phyloP scores from a whole-genome alignment of 768 basidiomycete genomes.

The Pholiota conissans region DNA sequence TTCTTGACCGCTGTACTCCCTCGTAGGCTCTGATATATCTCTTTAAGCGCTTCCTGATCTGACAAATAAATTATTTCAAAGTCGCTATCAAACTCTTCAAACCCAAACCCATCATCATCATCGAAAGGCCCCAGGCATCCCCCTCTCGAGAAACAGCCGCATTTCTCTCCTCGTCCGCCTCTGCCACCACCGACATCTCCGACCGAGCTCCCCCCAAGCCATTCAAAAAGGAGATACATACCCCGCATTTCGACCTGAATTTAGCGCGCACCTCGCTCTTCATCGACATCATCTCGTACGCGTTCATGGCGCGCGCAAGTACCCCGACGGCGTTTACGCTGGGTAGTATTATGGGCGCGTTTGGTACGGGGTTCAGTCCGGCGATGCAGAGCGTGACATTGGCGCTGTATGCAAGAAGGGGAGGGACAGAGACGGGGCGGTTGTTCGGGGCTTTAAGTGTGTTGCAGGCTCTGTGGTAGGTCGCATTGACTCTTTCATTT shows the following conservation, averaged over 20 bases:
- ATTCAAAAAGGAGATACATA: constrained; percentile 34
- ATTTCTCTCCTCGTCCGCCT: constrained; percentile 30
- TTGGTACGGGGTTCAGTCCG: constrained; percentile 65
- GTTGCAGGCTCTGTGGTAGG: constrained; percentile 64
- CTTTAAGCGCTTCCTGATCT: neutral
- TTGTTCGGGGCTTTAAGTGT: constrained; percentile 84
- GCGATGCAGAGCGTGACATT: constrained; percentile 73
- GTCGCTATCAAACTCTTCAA: constrained; percentile 58
- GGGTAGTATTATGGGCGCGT: constrained; percentile 48
- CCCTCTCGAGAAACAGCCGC: constrained; percentile 27
- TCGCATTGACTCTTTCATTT: too few relatives aligned
- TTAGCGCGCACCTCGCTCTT: constrained; percentile 63
- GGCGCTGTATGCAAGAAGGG: constrained; percentile 55
- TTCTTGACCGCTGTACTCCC: constrained; percentile 62
- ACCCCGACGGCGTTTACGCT: constrained; percentile 51
- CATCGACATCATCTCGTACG: constrained; percentile 54
- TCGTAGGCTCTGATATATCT: constrained; percentile 51
- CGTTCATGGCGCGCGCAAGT: constrained; percentile 46
- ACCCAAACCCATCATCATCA: constrained; percentile 34
- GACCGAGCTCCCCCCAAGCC: constrained; percentile 5
- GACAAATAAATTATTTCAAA: constrained; percentile 19
- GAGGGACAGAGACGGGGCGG: constrained; percentile 64
- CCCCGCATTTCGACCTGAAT: constrained; percentile 64
- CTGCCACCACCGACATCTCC: neutral
- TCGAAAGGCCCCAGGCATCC: constrained; percentile 20